Conservation (phyloP, 1,284 basidiomycete genomes). For the Wallemia hederae region DNA sequence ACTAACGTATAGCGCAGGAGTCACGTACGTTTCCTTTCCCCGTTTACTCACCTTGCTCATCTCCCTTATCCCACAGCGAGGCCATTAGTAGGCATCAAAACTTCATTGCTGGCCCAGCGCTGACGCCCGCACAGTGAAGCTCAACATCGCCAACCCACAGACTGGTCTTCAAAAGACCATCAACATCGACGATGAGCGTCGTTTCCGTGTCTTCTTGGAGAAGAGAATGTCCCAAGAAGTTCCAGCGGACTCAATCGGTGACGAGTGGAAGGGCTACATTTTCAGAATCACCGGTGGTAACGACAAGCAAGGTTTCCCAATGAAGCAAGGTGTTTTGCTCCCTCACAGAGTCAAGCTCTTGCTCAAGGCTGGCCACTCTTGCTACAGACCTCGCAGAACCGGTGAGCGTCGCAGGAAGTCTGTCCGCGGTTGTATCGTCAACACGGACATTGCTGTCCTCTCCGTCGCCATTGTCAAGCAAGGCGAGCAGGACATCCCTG, state of each 20-base stretch:
- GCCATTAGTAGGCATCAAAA: background rate
- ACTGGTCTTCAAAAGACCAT: slow-evolving; percentile 91
- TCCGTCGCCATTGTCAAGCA: slow-evolving; percentile 90
- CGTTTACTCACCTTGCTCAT: background rate
- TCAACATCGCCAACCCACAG: slow-evolving; percentile 89
- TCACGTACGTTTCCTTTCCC: background rate
- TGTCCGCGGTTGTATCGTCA: slow-evolving; percentile 91
- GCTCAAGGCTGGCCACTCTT: slow-evolving; percentile 82
- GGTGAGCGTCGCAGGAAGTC: slow-evolving; percentile 98
- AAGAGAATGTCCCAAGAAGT: slow-evolving; percentile 92
- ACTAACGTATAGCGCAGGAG: background rate
- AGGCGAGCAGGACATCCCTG: slow-evolving; percentile 71
- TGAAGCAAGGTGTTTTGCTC: slow-evolving; percentile 97
- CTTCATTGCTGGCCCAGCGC: background rate
- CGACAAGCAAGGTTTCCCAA: slow-evolving; percentile 91
- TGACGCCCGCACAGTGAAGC: slow-evolving; percentile 37
- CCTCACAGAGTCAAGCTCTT: slow-evolving; percentile 82
- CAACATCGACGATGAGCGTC: slow-evolving; percentile 76
- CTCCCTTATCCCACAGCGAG: background rate
- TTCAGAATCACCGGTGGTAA: slow-evolving; percentile 91
- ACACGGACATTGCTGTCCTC: slow-evolving; percentile 81
- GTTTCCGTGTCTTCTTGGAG: slow-evolving; percentile 80
- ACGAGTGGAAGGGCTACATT: slow-evolving; percentile 93
- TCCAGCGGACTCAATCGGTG: slow-evolving; percentile 61
- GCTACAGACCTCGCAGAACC: slow-evolving; percentile 72